These are phyloP conservation scores for Camelina sativa DNA, from an alignment of 345 rosid genomes.

Conservation along the genomic window DNA sequence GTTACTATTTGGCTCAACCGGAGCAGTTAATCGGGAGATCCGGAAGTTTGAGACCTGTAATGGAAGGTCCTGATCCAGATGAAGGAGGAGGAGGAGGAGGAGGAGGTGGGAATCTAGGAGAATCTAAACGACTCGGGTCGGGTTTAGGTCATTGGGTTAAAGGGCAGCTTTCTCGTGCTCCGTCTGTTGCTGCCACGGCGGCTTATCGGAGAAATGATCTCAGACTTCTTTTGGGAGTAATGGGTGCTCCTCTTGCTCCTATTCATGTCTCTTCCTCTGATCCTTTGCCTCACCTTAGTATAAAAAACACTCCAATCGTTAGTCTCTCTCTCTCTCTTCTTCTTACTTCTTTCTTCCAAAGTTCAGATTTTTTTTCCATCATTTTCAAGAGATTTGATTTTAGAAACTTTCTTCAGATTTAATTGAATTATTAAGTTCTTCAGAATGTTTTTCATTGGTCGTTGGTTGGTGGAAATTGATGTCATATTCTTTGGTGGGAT, in stretches of 20 bases:
- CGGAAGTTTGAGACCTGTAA: slow-evolving; percentile 72
- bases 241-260: slow-evolving; percentile 95
- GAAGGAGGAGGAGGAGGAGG: slow-evolving; percentile 47
- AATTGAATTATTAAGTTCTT: neutral
- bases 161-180: slow-evolving; percentile 71
- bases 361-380: slow-evolving; percentile 16
- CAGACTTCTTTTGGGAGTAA: slow-evolving; percentile 78
- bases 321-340: slow-evolving; percentile 34
- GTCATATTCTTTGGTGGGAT: slow-evolving; percentile 40
- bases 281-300: slow-evolving; percentile 83
- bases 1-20: slow-evolving; percentile 49
- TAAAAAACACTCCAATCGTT: slow-evolving; percentile 92
- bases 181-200: slow-evolving; percentile 55
- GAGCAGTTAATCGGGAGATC: slow-evolving; percentile 70
- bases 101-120: slow-evolving; percentile 54
- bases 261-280: slow-evolving; percentile 70
- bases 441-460: slow-evolving; percentile 40
- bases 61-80: slow-evolving; percentile 97
- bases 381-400: neutral
- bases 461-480: slow-evolving; percentile 40
- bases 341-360: neutral
- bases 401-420: neutral
- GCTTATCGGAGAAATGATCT: slow-evolving; percentile 67
- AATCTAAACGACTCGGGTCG: slow-evolving; percentile 64
- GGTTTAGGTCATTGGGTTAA: slow-evolving; percentile 89